Percentiles rank a stretch among this genome's conserved stretches.
Evolutionary conservation across 257 asterid genomes (phyloP).

Genomic region (Nyctanthes arbortristis): DNA sequence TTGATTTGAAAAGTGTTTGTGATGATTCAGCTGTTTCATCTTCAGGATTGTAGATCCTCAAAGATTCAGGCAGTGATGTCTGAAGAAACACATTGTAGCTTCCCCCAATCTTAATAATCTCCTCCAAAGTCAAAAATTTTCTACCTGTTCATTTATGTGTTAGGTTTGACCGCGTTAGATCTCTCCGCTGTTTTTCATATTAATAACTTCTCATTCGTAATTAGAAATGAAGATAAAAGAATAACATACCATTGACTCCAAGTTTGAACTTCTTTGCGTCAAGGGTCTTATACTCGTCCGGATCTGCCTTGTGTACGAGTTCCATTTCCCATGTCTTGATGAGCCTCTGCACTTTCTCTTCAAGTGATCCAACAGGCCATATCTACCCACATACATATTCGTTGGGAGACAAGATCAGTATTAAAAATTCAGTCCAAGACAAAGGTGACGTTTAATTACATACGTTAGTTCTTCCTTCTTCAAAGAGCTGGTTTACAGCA

Average conservation of each 20-base stretch:
- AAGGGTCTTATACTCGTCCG: constrained; percentile 40
- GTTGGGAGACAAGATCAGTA: not conserved
- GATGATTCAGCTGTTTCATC: constrained; percentile 60
- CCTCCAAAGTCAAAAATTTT: constrained; percentile 34
- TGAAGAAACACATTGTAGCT: constrained; percentile 75
- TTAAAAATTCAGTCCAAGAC: not conserved
- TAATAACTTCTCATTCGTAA: too few species aligned
- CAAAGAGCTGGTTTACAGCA: constrained; percentile 68
- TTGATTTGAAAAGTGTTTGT: constrained; percentile 49
- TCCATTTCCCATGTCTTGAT: constrained; percentile 77
- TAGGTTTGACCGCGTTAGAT: too few species aligned
- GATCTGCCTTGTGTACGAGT: constrained; percentile 56
- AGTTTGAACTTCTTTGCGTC: constrained; percentile 39
- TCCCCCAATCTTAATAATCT: constrained; percentile 57
- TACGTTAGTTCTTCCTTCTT: constrained; percentile 75
- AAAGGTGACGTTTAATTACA: not conserved
- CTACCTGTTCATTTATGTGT: too few species aligned
- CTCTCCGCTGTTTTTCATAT: too few species aligned
- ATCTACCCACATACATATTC: constrained; percentile 24
- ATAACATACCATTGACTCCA: constrained; percentile 43
- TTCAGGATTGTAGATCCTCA: constrained; percentile 58
- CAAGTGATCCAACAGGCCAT: constrained; percentile 60
- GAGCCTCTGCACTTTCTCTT: constrained; percentile 60
- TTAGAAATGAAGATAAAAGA: not conserved
- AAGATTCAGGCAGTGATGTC: constrained; percentile 55